Conservation (phyloP, 2,329 filamentous ascomycete species). For the Dothideomycetes sp. region DNA sequence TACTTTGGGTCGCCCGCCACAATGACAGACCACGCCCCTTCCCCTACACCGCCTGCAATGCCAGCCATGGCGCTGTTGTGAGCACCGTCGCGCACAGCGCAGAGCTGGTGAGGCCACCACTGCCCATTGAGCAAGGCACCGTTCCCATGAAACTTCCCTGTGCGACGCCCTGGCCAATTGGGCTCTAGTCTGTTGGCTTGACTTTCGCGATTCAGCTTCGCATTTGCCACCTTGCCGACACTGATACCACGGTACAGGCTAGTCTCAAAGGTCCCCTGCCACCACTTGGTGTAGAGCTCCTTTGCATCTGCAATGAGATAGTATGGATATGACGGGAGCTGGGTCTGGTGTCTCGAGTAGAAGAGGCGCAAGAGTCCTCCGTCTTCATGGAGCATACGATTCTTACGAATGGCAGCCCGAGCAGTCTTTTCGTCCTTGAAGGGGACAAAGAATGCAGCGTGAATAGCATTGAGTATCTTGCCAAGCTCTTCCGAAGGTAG, state of each 20-base stretch:
- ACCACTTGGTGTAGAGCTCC: slow-evolving; percentile 37
- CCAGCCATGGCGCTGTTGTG: slow-evolving; percentile 40
- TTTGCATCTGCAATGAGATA: slow-evolving; percentile 38
- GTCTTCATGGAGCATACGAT: slow-evolving; percentile 24
- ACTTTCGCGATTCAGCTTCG: slow-evolving; percentile 7
- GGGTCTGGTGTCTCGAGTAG: slow-evolving; percentile 6
- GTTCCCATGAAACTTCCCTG: slow-evolving; percentile 27
- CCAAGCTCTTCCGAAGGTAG: slow-evolving; percentile 13
- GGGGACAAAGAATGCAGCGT: slow-evolving; percentile 26
- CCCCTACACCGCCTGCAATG: slow-evolving; percentile 36
- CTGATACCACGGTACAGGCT: slow-evolving; percentile 36
- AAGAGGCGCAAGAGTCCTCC: slow-evolving; percentile 33
- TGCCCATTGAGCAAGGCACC: slow-evolving; percentile 33
- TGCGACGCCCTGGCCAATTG: slow-evolving; percentile 13
- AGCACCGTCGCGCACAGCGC: slow-evolving; percentile 40
- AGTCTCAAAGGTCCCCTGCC: slow-evolving; percentile 27
- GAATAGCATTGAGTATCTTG: slow-evolving; percentile 25
- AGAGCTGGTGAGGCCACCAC: slow-evolving; percentile 46
- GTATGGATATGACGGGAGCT: slow-evolving; percentile 25
- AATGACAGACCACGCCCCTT: slow-evolving; percentile 46
- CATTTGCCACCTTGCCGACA: slow-evolving; percentile 10
- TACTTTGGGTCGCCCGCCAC: slow-evolving; percentile 36
- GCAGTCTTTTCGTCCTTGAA: slow-evolving; percentile 14
- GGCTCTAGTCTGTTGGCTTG: slow-evolving; percentile 13
- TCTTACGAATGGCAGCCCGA: slow-evolving; percentile 20